Conservation (phyloP, 305 asterid genomes). For the Ruellia speciosa region DNA sequence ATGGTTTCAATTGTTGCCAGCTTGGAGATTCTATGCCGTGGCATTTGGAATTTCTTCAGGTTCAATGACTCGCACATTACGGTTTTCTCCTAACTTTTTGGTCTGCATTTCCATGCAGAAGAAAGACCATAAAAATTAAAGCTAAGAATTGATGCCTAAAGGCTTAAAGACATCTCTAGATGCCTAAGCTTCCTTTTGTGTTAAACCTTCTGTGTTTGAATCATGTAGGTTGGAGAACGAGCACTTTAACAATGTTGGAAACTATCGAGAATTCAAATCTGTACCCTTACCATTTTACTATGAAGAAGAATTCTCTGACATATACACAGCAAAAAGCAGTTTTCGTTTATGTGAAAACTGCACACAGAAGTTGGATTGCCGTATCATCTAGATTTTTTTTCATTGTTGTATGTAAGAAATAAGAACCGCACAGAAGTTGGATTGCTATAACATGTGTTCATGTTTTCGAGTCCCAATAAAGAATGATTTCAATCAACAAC, state of each 20-base stretch:
- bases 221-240: conserved; percentile 44
- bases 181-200: neutral
- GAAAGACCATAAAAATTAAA: neutral
- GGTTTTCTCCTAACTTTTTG: neutral
- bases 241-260: conserved; percentile 52
- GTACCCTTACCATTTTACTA: conserved; percentile 52
- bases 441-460: no score
- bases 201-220: neutral
- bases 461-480: no score
- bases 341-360: neutral
- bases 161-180: neutral
- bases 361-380: no score
- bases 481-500: no score
- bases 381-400: no score
- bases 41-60: conserved; percentile 98
- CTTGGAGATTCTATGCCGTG: conserved; percentile 80
- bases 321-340: neutral
- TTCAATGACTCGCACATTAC: conserved; percentile 2
- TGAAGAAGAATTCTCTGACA: conserved; percentile 28
- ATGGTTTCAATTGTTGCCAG: conserved; percentile 51
- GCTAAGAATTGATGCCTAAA: neutral
- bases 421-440: no score
- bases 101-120: neutral
- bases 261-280: conserved; percentile 41
- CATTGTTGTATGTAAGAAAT: no score